Evolutionary conservation across 2,329 filamentous ascomycete species (phyloP).

Genomic region (Acrocalymma vagum): DNA sequence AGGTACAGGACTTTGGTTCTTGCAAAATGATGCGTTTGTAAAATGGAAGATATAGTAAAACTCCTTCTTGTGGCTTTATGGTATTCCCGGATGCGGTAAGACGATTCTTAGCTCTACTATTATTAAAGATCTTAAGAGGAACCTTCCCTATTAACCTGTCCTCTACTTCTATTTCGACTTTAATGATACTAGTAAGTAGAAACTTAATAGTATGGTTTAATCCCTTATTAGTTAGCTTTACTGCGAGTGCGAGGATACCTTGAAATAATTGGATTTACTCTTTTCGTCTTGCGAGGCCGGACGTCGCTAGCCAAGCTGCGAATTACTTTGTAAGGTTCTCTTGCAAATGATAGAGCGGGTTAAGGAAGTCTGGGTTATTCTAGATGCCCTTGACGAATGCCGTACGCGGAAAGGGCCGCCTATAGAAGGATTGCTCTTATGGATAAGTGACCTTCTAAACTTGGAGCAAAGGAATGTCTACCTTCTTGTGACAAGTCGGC

Average conservation of each 20-base stretch:
- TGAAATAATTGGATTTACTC: constrained; percentile 24
- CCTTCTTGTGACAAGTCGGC: constrained; percentile 29
- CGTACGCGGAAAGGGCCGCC: constrained; percentile 17
- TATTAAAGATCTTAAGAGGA: constrained; percentile 27
- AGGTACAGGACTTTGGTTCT: constrained; percentile 24
- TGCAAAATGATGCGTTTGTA: constrained; percentile 10
- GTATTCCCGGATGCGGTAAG: constrained; percentile 23
- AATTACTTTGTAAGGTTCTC: constrained; percentile 25
- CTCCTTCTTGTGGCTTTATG: constrained; percentile 17
- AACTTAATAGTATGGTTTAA: constrained; percentile 36
- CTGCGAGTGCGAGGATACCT: constrained; percentile 17
- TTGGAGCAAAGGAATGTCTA: constrained; percentile 26
- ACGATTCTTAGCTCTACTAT: constrained; percentile 20
- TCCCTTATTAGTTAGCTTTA: constrained; percentile 48
- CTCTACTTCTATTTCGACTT: constrained; percentile 41
- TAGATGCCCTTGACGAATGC: constrained; percentile 38
- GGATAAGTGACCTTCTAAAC: constrained; percentile 17
- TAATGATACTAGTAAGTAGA: constrained; percentile 44
- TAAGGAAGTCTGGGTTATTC: constrained; percentile 13
- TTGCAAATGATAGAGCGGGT: constrained; percentile 33
- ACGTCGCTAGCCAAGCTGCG: constrained; percentile 23
- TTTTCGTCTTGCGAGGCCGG: constrained; percentile 30
- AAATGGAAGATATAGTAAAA: constrained; percentile 7
- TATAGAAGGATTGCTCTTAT: constrained; percentile 22
- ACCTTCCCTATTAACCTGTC: constrained; percentile 13